Base-by-base conservation (phyloP, 2,329 filamentous ascomycete species). In the Cadophora malorum region DNA sequence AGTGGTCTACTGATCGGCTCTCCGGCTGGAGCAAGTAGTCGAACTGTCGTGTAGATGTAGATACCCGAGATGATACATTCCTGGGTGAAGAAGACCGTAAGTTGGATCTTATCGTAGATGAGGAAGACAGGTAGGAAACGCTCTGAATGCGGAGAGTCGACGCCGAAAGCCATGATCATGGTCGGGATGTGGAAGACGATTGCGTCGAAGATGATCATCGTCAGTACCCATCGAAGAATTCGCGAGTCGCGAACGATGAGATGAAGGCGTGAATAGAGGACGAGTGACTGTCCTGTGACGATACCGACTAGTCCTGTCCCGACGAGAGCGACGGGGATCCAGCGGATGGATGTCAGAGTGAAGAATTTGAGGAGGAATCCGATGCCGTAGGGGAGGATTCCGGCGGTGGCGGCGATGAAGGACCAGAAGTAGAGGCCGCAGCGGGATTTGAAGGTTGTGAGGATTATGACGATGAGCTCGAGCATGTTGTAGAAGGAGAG, bases 401-500 rank as follows among this genome's bases (percentile, higher is more conserved):
- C 83, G 14, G 79, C 77, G 12, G 81, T 80, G 1, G 82, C 79
- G 12, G 81, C 69, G n/a, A 84, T 70, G 55, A 83, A 74, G 69
- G 80, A 82, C 80, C 81, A 85, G 74, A 85, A 85, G 75, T 85
- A 85, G 10, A 84, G 77, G 3, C 83, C 82, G 33, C 74, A 77
- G 60, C 81, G 82, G 63, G 78, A 76, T 53, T 78, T 79, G 70
- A 85, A 85, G 6, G 82, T 84, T 68, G 81, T 79, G 63, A 83
- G 83, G 66, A 84, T 78, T 55, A 84, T 79, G 52, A 83, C 77
- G 67, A 82, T 77, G 33, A 85, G 79, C 67, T 85, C 83, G 56
- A 83, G 74, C 55, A 81, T 81, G 70, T 84, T 85, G 72, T 85
- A 85, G 78, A 81, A 81, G 47, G 82, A 79, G 55, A 85, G 77